phyloP scores from a whole-genome alignment of 768 basidiomycete species.

The Daedaleopsis sinensis region DNA sequence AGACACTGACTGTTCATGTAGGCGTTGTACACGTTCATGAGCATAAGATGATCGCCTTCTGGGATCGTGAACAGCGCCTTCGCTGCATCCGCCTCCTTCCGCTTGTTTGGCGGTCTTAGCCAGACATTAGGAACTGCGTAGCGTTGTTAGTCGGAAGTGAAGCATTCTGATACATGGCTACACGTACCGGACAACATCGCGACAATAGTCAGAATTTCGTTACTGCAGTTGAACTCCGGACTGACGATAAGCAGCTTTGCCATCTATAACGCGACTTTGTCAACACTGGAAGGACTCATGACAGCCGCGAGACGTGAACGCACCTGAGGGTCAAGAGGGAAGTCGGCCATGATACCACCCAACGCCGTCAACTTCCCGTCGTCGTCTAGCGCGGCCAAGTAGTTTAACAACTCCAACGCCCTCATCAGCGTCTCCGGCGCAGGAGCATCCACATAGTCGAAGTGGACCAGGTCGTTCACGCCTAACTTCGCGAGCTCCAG shows the following conservation, averaged over 20 bases:
- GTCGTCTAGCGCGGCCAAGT: conserved; percentile 89
- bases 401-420: conserved; percentile 92
- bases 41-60: conserved; percentile 93
- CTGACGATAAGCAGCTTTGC: conserved; percentile 94
- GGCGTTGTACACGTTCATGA: conserved; percentile 95
- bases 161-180: neutral
- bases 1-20: conserved; percentile 73
- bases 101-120: conserved; percentile 84
- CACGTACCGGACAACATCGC: conserved; percentile 91
- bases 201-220: conserved; percentile 93
- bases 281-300: neutral
- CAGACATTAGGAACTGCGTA: conserved; percentile 87
- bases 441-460: conserved; percentile 34
- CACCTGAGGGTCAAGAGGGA: conserved; percentile 97
- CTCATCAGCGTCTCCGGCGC: conserved; percentile 85
- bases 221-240: conserved; percentile 94
- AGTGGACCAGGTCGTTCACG: conserved; percentile 55
- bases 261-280: conserved; percentile 46
- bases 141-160: too few species aligned
- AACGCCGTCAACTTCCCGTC: conserved; percentile 88
- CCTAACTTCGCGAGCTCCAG: conserved; percentile 94
- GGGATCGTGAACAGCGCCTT: conserved; percentile 89
- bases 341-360: conserved; percentile 94
- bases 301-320: conserved; percentile 12
- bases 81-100: conserved; percentile 91